Evolutionary conservation across 2,329 filamentous ascomycete genomes (phyloP).

Genomic region (Macrophomina tecta): DNA sequence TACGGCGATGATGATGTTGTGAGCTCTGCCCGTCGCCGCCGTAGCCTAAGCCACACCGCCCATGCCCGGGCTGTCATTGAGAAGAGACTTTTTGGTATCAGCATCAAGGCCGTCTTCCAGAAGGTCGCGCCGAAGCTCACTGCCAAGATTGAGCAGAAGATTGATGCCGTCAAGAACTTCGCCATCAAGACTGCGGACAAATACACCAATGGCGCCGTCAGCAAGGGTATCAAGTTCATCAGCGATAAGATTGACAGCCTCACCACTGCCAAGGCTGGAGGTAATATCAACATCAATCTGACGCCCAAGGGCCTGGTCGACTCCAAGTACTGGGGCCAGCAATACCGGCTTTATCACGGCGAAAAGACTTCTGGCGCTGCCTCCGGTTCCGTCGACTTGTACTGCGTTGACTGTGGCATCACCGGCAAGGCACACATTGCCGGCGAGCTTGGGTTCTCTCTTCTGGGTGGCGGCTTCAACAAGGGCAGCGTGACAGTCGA

Average conservation of each 20-base stretch:
- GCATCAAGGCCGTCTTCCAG: not conserved
- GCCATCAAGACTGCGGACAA: constrained; percentile 9
- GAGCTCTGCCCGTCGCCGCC: not conserved
- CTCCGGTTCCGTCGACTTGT: not conserved
- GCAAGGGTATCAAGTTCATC: constrained; percentile 5
- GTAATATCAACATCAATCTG: constrained; percentile 7
- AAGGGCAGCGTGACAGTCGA: constrained; percentile 6
- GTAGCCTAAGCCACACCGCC: constrained; percentile 1
- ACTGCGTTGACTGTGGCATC: constrained; percentile 11
- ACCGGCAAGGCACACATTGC: constrained; percentile 6
- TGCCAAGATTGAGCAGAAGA: constrained; percentile 8
- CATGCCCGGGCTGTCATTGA: not conserved
- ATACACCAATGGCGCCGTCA: constrained; percentile 4
- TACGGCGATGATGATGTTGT: constrained; percentile 5
- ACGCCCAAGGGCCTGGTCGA: constrained; percentile 1
- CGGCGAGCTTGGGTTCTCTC: constrained; percentile 4
- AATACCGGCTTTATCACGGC: constrained; percentile 9
- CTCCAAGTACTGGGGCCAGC: constrained; percentile 17
- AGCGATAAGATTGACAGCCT: constrained; percentile 11
- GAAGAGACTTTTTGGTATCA: not conserved
- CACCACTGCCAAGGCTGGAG: constrained; percentile 8
- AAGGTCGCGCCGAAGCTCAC: not conserved
- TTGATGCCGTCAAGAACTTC: constrained; percentile 5
- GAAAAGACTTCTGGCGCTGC: not conserved
- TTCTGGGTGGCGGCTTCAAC: constrained; percentile 2